A percentile compares a stretch with the other conserved stretches of the same genome.
These are phyloP conservation scores for Collybiopsis confluens DNA, from an alignment of 768 basidiomycete genomes.

Conservation along the genomic window DNA sequence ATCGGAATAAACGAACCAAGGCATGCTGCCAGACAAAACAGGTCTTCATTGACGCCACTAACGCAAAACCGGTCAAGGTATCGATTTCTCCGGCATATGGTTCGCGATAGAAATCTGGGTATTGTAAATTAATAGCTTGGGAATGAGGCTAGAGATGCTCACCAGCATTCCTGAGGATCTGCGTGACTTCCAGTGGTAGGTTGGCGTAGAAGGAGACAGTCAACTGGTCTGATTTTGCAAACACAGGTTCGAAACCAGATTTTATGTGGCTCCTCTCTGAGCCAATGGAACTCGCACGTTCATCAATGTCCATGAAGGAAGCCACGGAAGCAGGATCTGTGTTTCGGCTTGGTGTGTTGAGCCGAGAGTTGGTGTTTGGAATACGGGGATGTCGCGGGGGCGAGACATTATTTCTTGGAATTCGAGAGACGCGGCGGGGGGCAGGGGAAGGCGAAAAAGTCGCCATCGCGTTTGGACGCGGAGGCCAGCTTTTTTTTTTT, in stretches of 20 bases:
- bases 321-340: constrained; percentile 38
- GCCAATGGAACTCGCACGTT: constrained; percentile 30
- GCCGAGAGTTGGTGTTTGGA: constrained; percentile 33
- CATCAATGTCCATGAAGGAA: constrained; percentile 69
- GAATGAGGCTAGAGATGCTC: constrained; percentile 15
- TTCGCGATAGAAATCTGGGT: constrained; percentile 62
- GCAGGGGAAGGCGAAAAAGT: constrained; percentile 59
- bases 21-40: constrained; percentile 86
- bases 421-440: constrained; percentile 50
- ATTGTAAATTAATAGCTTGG: constrained; percentile 2
- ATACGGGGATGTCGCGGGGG: constrained; percentile 24
- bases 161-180: constrained; percentile 68
- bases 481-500: not conserved
- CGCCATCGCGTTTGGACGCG: constrained; percentile 36
- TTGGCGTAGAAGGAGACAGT: constrained; percentile 62
- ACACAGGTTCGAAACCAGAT: constrained; percentile 39
- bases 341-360: constrained; percentile 34
- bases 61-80: constrained; percentile 65
- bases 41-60: constrained; percentile 65
- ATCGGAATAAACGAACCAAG: constrained; percentile 38
- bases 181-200: constrained; percentile 71
- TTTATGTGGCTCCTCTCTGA: constrained; percentile 33
- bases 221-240: constrained; percentile 73
- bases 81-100: constrained; percentile 71
- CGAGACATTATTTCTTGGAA: constrained; percentile 21